phyloP scores from a whole-genome alignment of 2,329 filamentous ascomycete species.

The Colletotrichum tabaci region DNA sequence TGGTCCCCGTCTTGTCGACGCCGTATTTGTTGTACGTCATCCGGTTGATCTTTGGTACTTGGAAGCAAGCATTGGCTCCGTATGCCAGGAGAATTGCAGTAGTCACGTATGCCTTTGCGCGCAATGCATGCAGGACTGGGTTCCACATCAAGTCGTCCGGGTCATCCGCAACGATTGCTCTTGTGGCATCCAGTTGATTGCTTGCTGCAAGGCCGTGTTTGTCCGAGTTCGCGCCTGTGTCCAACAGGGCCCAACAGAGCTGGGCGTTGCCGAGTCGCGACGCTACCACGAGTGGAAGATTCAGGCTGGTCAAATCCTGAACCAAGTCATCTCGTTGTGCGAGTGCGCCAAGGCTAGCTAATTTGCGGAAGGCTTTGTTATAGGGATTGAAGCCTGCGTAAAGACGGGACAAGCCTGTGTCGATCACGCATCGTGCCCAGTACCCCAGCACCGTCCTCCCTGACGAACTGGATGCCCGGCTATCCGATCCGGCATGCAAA shows the following conservation, averaged over 20 bases:
- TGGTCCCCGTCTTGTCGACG: neutral
- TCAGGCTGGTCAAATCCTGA: neutral
- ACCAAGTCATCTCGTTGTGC: neutral
- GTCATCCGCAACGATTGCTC: neutral
- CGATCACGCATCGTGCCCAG: neutral
- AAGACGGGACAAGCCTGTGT: neutral
- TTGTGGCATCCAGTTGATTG: neutral
- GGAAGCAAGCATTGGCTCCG: neutral
- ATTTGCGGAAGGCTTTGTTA: neutral
- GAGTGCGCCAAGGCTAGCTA: neutral
- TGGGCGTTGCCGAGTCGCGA: conserved; percentile 9
- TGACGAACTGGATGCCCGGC: neutral
- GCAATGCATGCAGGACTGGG: neutral
- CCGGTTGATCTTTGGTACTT: neutral
- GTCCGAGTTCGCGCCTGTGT: conserved; percentile 6
- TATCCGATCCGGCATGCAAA: neutral
- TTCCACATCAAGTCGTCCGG: neutral
- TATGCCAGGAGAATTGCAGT: neutral
- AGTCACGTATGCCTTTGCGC: neutral
- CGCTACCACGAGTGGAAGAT: conserved; percentile 7
- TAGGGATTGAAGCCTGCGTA: neutral
- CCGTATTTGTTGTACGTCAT: neutral
- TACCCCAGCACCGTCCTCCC: neutral
- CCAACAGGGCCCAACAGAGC: conserved; percentile 17
- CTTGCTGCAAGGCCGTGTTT: neutral